These are phyloP conservation scores for Cryptococcus sp. DNA, from an alignment of 1,284 basidiomycete species.

Conservation along the genomic window DNA sequence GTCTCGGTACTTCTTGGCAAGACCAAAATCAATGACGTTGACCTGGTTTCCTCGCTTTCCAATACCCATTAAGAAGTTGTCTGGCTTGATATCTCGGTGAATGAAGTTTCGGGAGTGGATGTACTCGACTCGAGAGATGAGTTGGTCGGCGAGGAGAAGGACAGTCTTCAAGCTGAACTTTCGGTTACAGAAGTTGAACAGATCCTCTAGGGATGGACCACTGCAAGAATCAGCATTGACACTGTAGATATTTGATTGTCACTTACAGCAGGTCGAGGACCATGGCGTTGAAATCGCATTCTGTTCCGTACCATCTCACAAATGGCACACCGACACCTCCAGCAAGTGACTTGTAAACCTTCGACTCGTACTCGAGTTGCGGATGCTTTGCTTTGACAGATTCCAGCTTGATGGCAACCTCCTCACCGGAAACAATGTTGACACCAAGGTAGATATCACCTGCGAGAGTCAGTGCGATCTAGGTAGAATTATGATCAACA, in stretches of 20 bases:
- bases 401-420: conserved; percentile 99
- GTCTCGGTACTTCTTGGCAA: conserved; percentile 99
- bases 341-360: conserved; percentile 94
- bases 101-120: conserved; percentile 99
- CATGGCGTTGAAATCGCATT: conserved; percentile 99
- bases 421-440: conserved; percentile 99
- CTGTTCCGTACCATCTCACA: conserved; percentile 97
- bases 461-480: conserved; percentile 41
- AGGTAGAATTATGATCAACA: conserved; percentile 40
- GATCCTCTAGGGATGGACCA: conserved; percentile 93
- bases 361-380: conserved; percentile 98
- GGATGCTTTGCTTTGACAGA: conserved; percentile 99
- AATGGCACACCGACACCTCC: conserved; percentile 98
- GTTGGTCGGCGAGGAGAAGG: conserved; percentile 90
- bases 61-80: conserved; percentile 99
- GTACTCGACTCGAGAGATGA: conserved; percentile 98
- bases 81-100: conserved; percentile 99
- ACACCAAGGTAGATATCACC: conserved; percentile 99
- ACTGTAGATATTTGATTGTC: too few species aligned
- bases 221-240: conserved; percentile 13
- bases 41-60: conserved; percentile 99
- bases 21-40: conserved; percentile 98
- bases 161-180: conserved; percentile 98
- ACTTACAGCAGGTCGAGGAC: conserved; percentile 83
- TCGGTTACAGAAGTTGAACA: conserved; percentile 99